phyloP scores from a whole-genome alignment of 352 stramenopile species.

The Globisporangium yorkense region DNA sequence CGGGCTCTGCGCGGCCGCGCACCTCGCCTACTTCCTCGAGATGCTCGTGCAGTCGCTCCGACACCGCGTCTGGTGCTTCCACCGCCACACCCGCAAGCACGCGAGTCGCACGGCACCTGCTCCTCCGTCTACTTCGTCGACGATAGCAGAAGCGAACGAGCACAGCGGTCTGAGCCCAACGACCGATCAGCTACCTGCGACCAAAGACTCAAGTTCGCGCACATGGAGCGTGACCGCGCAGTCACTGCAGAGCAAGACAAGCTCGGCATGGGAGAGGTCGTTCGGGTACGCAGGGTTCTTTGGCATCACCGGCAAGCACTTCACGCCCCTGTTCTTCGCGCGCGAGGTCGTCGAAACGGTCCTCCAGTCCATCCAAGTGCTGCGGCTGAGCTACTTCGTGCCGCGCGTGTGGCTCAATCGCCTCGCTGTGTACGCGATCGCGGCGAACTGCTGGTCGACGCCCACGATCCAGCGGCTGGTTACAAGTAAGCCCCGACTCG shows the following conservation, averaged over 20 bases:
- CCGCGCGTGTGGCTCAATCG: constrained; percentile 18
- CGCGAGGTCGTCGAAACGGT: constrained; percentile 12
- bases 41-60: constrained; percentile 12
- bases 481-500: constrained; percentile 12
- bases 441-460: constrained; percentile 34
- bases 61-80: constrained; percentile 9
- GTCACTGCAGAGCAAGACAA: not conserved
- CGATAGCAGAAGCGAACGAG: not conserved
- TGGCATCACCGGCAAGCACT: constrained; percentile 13
- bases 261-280: constrained; percentile 2
- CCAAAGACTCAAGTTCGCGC: not conserved
- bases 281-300: constrained; percentile 16
- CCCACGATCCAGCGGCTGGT: constrained; percentile 17
- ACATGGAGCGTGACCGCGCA: not conserved
- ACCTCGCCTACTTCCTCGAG: constrained; percentile 6
- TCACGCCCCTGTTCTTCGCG: constrained; percentile 13
- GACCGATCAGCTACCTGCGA: no score
- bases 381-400: constrained; percentile 17
- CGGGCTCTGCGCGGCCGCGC: constrained; percentile 5
- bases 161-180: no score
- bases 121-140: no score
- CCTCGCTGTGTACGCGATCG: constrained; percentile 18
- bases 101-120: not conserved
- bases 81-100: not conserved
- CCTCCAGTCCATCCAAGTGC: constrained; percentile 18